A percentile compares a stretch with the other conserved stretches of the same genome.
Conservation (phyloP, 768 basidiomycete species). For the Auriculariales sp. region DNA sequence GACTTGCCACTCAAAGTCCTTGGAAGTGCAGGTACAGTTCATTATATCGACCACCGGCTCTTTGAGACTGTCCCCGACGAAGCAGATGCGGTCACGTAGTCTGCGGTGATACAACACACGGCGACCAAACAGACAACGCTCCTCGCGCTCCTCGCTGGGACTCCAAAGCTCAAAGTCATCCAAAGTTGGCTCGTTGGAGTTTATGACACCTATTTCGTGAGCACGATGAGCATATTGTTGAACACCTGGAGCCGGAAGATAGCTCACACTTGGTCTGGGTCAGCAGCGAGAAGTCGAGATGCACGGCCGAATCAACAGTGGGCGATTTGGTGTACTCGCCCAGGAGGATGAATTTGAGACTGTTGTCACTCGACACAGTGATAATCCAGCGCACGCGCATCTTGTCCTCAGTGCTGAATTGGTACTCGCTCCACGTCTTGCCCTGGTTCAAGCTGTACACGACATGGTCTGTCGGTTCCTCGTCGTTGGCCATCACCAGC, state of each 20-base stretch:
- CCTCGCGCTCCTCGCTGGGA: constrained; percentile 77
- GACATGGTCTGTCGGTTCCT: constrained; percentile 79
- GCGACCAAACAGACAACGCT: constrained; percentile 82
- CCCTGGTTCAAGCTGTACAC: constrained; percentile 88
- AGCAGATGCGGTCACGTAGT: constrained; percentile 62
- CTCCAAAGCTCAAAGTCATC: constrained; percentile 99
- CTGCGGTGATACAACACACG: constrained; percentile 90
- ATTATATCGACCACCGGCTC: constrained; percentile 35
- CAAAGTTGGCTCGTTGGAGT: constrained; percentile 50
- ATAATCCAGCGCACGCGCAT: constrained; percentile 65
- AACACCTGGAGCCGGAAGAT: background rate
- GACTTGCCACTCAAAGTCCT: constrained; percentile 90
- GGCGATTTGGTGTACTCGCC: constrained; percentile 38
- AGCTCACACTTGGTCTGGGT: constrained; percentile 61
- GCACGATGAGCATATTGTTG: background rate
- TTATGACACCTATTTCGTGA: constrained; percentile 54
- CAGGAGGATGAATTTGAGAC: constrained; percentile 78
- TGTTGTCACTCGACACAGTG: constrained; percentile 82
- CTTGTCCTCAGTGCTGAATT: constrained; percentile 51
- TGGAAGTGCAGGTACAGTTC: constrained; percentile 56
- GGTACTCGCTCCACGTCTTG: constrained; percentile 72
- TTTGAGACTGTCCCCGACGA: constrained; percentile 59
- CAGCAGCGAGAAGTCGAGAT: constrained; percentile 78
- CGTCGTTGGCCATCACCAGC: constrained; percentile 88
- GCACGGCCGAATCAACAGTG: constrained; percentile 47